Evolutionary conservation across 163 green algal species (phyloP), one percentile per base, ranked within the genome.

Genomic region (Chlamydomonas reinhardtii): DNA sequence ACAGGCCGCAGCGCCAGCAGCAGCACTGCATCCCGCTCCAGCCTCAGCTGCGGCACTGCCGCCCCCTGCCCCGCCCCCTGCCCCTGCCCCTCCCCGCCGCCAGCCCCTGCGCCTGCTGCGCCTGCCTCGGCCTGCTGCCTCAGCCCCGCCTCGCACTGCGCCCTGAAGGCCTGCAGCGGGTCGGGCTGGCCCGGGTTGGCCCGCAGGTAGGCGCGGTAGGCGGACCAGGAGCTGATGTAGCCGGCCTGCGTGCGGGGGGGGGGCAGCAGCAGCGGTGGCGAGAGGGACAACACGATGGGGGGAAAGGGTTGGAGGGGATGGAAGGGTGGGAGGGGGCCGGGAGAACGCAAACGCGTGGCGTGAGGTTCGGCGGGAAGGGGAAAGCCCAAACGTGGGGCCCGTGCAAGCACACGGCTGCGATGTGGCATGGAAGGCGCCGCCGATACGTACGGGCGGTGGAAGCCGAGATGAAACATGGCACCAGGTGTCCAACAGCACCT

Each of bases 201-300:
- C 69, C 27, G 27, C 3, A 79, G 17, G 70, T 78, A 86, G 17
- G 70, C 32, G 8, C 14, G 27, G 37, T 79, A 73, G n/a, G 15
- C 80, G 2, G 70, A 80, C 80, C 80, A 86, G 27, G 80, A 86
- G 5, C 70, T 59, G 17, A 86, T 16, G 20, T 80, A 59, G 4
- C 80, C 80, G 54, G 56, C 80, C 80, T 86, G 25, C 43, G 31
- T 59, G 65, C 3, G 16, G 27, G 24, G 2, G 35, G 64, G 4
- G 11, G 25, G n/a, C 4, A 37, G 4, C 12, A 29, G 43, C 25
- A 14, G 17, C 6, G 27, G 25, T 17, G 25, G 4, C 5, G 25
- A 15, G n/a, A n/a, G n/a, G n/a, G n/a, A n/a, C n/a, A n/a, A n/a
- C n/a, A n/a, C n/a, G n/a, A n/a, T n/a, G n/a, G n/a, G n/a, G n/a